phyloP scores from a whole-genome alignment of 2,329 filamentous ascomycete genomes.

The Penicillium sp. region DNA sequence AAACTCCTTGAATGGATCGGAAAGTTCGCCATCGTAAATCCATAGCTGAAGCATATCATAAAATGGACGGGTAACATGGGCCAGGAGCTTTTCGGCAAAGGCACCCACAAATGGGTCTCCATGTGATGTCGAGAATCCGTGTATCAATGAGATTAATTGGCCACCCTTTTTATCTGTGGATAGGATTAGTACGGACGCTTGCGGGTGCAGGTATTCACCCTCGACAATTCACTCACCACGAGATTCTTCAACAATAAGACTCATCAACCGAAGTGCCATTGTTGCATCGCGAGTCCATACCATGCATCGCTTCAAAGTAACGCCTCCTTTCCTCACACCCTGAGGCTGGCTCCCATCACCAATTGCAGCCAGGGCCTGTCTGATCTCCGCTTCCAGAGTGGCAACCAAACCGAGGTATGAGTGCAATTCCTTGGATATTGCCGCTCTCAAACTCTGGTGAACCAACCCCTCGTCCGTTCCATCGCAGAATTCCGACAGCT shows the following conservation, averaged over 20 bases:
- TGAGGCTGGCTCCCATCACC: constrained; percentile 61
- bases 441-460: constrained; percentile 86
- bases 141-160: constrained; percentile 89
- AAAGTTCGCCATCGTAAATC: constrained; percentile 98
- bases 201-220: background rate
- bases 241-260: constrained; percentile 89
- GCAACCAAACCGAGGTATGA: constrained; percentile 91
- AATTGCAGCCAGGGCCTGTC: constrained; percentile 76
- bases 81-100: constrained; percentile 87
- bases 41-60: constrained; percentile 95
- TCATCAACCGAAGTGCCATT: constrained; percentile 92
- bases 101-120: constrained; percentile 92
- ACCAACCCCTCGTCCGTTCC: constrained; percentile 82
- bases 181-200: constrained; percentile 19
- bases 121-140: constrained; percentile 89
- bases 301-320: constrained; percentile 92
- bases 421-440: constrained; percentile 80
- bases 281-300: constrained; percentile 98
- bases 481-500: constrained; percentile 79
- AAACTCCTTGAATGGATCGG: constrained; percentile 94
- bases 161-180: constrained; percentile 72
- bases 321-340: constrained; percentile 81
- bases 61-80: constrained; percentile 88
- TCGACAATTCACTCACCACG: constrained; percentile 58
- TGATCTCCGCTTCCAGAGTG: constrained; percentile 89